Base-by-base conservation (phyloP, 805 yeast species). In the Candida ascalaphidarum region DNA sequence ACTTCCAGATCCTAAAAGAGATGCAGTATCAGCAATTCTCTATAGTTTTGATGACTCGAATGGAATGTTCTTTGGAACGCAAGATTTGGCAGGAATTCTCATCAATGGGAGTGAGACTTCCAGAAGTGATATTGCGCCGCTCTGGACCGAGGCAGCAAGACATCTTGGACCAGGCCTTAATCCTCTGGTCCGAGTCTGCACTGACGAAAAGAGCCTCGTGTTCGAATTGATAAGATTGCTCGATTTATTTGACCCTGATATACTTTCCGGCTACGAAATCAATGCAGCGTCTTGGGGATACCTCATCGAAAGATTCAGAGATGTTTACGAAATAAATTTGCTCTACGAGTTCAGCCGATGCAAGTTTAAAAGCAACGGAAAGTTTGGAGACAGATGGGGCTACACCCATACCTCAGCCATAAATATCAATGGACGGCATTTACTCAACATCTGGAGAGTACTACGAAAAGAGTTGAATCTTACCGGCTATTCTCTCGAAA, bases 221-320 rank as follows among this genome's bases (percentile, higher is more conserved):
- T n/a, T n/a, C n/a, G n/a, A n/a, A n/a, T 55, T 89, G 7, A n/a
- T n/a, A n/a, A n/a, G n/a, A n/a, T n/a, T n/a, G n/a, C 54, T 76
- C 0, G 61, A 66, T 2, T 37, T 80, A 11, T 63, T 74, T 28
- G 97, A 92, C 46, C 96, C 97, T 0, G 98, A 92, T 48, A 73
- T 92, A 17, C 45, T 92, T 5, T 67, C 83, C 0, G 97, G 96
- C 0, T 92, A 70, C 48, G 98, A 92, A 44, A 67, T 84, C 5
- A 81, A 84, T 37, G 57, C 77, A 1, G 43, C 70, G 0, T 83
- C 96, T 0, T 89, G 97, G 97, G 97, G 98, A 0, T 92, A 82
- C 43, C 29, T 88, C 0, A 64, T 82, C 15, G 92, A 82, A 29
- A 50, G 98, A 25, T 66, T 71, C 31, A 48, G 59, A 11, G 35